Conservation (phyloP, 1,284 basidiomycete genomes). For the Apiotrichum porosum region DNA sequence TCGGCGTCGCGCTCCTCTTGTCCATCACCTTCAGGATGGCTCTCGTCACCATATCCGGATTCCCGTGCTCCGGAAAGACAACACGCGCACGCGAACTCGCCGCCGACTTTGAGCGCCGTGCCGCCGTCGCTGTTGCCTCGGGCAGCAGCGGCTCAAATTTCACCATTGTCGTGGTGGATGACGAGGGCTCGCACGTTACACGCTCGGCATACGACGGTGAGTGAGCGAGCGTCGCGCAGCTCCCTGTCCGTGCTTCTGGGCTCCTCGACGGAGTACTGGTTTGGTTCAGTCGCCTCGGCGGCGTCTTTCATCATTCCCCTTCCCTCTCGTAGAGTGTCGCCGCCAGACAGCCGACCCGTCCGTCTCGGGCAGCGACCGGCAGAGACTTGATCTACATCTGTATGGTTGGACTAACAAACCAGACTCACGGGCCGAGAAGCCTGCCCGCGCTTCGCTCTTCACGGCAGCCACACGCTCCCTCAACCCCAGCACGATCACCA, state of each 20-base stretch:
- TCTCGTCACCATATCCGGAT: conserved; percentile 87
- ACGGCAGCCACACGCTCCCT: conserved; percentile 75
- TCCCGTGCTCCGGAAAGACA: conserved; percentile 81
- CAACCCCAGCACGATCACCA: conserved; percentile 67
- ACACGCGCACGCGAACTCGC: conserved; percentile 65
- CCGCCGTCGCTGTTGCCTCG: conserved; percentile 47
- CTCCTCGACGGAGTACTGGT: too few relatives aligned
- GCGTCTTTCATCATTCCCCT: too few relatives aligned
- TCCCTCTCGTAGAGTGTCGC: too few relatives aligned
- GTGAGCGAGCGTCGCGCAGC: conserved; percentile 21
- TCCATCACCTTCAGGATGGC: conserved; percentile 59
- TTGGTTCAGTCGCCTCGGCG: too few relatives aligned
- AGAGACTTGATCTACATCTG: too few relatives aligned
- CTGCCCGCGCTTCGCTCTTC: conserved; percentile 80
- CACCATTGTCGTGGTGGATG: conserved; percentile 67
- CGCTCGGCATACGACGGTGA: conserved; percentile 70
- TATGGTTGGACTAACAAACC: too few relatives aligned
- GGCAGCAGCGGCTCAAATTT: conserved; percentile 55
- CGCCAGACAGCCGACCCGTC: too few relatives aligned
- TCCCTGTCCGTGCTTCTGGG: too few relatives aligned
- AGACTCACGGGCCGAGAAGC: conserved; percentile 83
- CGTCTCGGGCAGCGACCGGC: too few relatives aligned
- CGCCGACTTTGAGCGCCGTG: conserved; percentile 56
- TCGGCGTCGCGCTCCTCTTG: too few relatives aligned
- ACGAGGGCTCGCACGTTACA: conserved; percentile 64